Evolutionary conservation across 129 eudicot species (phyloP), one percentile per base, ranked within the genome.

Genomic region (Lactuca sativa): DNA sequence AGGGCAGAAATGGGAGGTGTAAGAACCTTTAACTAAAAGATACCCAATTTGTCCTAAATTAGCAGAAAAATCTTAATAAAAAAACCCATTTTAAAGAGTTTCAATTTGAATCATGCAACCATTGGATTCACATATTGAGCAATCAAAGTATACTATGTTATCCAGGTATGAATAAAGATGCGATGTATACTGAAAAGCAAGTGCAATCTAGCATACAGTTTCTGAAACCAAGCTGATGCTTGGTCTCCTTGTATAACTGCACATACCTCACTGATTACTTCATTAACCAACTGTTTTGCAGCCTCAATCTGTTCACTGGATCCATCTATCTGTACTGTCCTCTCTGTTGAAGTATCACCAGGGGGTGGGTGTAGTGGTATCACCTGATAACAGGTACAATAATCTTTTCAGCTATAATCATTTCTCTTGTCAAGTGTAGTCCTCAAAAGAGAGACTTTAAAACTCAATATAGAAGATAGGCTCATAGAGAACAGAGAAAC

Each of bases 181-280:
- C 4, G 18, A 53, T 47, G 54, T 38, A 17, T 17, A 65, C 7
- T 69, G 4, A 55, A 55, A 74, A 59, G 67, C 47, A 75, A 64
- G 52, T 57, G 44, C 18, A 70, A 53, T 67, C 51, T 51, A 41
- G 16, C 74, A 79, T 33, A 62, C 13, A 16, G n/a, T 40, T 71
- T 64, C 17, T 59, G 15, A 56, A 73, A 61, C 82, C 82, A 79
- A 54, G 47, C 65, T 63, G 31, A 52, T 11, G 48, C 56, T 75
- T 52, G 79, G 80, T 73, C 37, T 47, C 67, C 53, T 63, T 68
- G 69, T 52, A 74, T 54, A 56, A 74, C 25, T 30, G 30, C 62
- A 76, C 95, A 83, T 87, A 95, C 99, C 99, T 95, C 96, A 66
- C 90, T 86, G 63, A 81, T 95, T 25, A 90, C 96, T 79, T 95